Evolutionary conservation across 768 basidiomycete genomes (phyloP).

Genomic region (Rhodotorula babjevae): DNA sequence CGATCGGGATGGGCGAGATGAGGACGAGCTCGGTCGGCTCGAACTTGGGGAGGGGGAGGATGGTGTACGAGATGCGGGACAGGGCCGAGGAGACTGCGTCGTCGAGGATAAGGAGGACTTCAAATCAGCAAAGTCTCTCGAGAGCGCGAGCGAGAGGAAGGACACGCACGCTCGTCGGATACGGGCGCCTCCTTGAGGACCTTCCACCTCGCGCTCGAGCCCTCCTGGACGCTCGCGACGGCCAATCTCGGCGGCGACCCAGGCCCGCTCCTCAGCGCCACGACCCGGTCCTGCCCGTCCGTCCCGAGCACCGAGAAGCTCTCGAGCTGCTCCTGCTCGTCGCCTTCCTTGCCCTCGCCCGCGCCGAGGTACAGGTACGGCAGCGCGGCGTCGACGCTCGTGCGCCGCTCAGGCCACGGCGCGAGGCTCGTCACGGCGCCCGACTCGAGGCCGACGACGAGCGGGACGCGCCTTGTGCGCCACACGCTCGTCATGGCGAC

Average conservation of each 20-base stretch:
- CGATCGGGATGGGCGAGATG: slow-evolving; percentile 23
- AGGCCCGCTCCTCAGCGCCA: slow-evolving; percentile 16
- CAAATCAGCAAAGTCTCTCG: too few species aligned
- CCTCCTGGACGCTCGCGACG: slow-evolving; percentile 46
- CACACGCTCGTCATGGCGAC: slow-evolving; percentile 56
- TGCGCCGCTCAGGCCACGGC: slow-evolving; percentile 55
- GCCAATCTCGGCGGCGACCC: slow-evolving; percentile 53
- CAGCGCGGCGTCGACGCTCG: slow-evolving; percentile 50
- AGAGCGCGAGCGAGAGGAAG: background rate
- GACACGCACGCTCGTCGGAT: slow-evolving; percentile 48
- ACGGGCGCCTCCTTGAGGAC: slow-evolving; percentile 53
- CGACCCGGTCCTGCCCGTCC: slow-evolving; percentile 26
- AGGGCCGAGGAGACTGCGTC: slow-evolving; percentile 52
- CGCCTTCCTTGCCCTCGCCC: slow-evolving; percentile 20
- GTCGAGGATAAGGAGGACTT: too few species aligned
- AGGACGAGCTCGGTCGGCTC: slow-evolving; percentile 56
- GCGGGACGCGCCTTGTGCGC: slow-evolving; percentile 56
- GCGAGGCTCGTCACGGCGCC: slow-evolving; percentile 54
- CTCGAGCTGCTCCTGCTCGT: slow-evolving; percentile 4
- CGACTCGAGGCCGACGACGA: slow-evolving; percentile 51
- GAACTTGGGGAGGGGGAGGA: slow-evolving; percentile 56
- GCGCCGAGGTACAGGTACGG: slow-evolving; percentile 52
- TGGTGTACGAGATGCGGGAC: slow-evolving; percentile 49
- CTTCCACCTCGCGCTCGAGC: slow-evolving; percentile 45
- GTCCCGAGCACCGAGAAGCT: slow-evolving; percentile 37